Base-by-base conservation (phyloP, 2,329 filamentous ascomycete species). In the Penicillium sumatraense region DNA sequence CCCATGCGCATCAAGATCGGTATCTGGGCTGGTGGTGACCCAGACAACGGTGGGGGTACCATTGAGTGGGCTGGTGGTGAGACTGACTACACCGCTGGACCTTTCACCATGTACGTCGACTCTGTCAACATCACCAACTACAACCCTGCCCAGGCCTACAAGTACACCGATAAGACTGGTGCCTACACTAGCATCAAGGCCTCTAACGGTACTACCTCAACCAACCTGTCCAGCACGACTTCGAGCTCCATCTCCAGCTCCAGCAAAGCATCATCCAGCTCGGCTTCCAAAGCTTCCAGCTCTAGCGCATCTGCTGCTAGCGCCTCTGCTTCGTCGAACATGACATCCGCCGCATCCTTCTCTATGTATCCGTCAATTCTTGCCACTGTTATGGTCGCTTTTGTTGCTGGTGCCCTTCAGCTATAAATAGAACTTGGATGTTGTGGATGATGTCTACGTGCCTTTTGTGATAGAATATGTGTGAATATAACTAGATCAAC, bases 31-130 rank as follows among this genome's bases (percentile, higher is more conserved):
- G 88, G 87, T 60, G 89, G 89, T 57, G 76, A 78, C 58, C 61
- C 75, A 21, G 57, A 58, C 49, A 74, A 78, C 59, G 53, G 61
- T 23, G 45, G 66, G 45, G 76, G 76, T 11, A 89, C 86, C 2
- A 83, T 88, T 49, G 77, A 86, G 53, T 91, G 88, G 88, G 88
- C 88, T 54, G 88, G 88, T 51, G 88, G 88, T 53, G 66, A 78
- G 49, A 90, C 88, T 38, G 81, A 91, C 70, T 93, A 87, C 71
- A 69, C 71, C 47, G 67, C 83, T 23, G 87, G 79, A 0, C 90
- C 90, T 0, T 93, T 84, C 77, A 86, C 81, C 64, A 93, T 93
- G 89, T 86, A 84, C 57, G 82, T 93, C 61, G 84, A 89, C 78
- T 84, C 80, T 26, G 75, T 85, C 29, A 77, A 79, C 26, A 79